Evolutionary conservation across 2,329 filamentous ascomycete species (phyloP), one percentile per base, ranked within the genome.

Genomic region (Coleophoma crateriformis): DNA sequence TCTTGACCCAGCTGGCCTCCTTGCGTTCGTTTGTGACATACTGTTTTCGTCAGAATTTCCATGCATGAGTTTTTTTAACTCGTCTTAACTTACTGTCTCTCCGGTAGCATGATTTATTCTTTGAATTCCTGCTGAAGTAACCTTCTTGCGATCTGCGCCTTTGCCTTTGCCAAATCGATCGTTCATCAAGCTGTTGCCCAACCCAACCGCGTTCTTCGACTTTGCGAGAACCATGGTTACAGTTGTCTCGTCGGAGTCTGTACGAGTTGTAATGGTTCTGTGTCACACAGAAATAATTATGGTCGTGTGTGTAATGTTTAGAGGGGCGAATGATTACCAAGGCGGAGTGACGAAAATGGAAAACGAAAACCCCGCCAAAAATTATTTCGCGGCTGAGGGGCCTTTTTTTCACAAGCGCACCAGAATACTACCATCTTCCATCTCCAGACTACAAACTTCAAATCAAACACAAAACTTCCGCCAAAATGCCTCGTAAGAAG

Each of bases 121-220:
- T 39, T 71, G 61, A 46, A 67, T 70, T 53, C 69, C 67, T 58
- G 78, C 72, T 54, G 75, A 71, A 53, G 79, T 81, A 58, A 75
- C 80, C 66, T 86, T 87, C 71, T 90, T 92, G 67, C 90, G 85
- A 68, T 91, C 87, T 46, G 78, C 67, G 57, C 90, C 88, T 70
- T 95, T 96, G 63, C 89, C 88, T 72, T 94, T 95, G 65, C 91
- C 90, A 70, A 97, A 96, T 51, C 92, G 87, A 73, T 97, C 94
- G 68, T 97, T 97, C 94, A 99, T 99, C 67, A 99, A 82, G 73
- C 87, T 84, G 74, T 96, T 96, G 68, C 94, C 94, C 73, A 99
- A 84, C 68, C 94, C 94, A 63, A 96, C 90, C 63, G 84, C 80
- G 71, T 91, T 95, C 71, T 96, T 97, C 58, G 90, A 96, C 74